A percentile compares a stretch with the other conserved stretches of the same genome.
Evolutionary conservation across 164 flowering plant species (phyloP).

Genomic region (Buxus sempervirens): DNA sequence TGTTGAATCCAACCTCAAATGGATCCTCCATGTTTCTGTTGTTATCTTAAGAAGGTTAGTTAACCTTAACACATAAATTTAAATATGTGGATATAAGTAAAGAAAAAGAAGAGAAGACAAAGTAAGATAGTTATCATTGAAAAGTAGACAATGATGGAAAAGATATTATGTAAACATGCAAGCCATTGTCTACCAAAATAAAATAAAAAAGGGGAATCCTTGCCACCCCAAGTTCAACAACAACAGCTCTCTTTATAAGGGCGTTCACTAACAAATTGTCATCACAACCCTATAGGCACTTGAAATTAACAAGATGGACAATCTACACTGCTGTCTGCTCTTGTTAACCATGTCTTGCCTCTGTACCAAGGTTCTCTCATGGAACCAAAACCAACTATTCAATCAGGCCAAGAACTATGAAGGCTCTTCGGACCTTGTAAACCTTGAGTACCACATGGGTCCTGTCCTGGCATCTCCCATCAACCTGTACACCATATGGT

Average conservation of each 20-base stretch:
- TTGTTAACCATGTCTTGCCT: slow-evolving; percentile 18
- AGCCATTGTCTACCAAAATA: slow-evolving; percentile 19
- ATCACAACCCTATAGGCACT: background rate
- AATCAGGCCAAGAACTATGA: slow-evolving; percentile 41
- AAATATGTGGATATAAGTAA: too few species aligned
- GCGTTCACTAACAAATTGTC: background rate
- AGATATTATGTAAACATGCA: slow-evolving; percentile 23
- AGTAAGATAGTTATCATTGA: slow-evolving; percentile 7
- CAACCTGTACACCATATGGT: slow-evolving; percentile 63
- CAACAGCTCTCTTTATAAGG: slow-evolving; percentile 11
- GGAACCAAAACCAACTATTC: slow-evolving; percentile 20
- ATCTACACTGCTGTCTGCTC: slow-evolving; percentile 13
- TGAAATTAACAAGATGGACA: slow-evolving; percentile 20
- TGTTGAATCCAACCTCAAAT: too few species aligned
- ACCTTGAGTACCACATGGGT: slow-evolving; percentile 77
- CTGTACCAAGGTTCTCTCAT: slow-evolving; percentile 22
- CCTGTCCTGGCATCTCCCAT: slow-evolving; percentile 57
- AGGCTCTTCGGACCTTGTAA: slow-evolving; percentile 56
- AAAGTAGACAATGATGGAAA: slow-evolving; percentile 21
- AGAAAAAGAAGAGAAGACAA: background rate
- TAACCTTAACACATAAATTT: background rate
- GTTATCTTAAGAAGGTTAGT: background rate
- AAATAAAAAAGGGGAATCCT: slow-evolving; percentile 11
- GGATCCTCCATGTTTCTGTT: too few species aligned
- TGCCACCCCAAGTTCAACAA: background rate